A percentile compares a stretch with the other conserved stretches of the same genome.
These are phyloP conservation scores for Pseudotsuga menziesii DNA, from an alignment of 75 land plant species.

Conservation along the genomic window DNA sequence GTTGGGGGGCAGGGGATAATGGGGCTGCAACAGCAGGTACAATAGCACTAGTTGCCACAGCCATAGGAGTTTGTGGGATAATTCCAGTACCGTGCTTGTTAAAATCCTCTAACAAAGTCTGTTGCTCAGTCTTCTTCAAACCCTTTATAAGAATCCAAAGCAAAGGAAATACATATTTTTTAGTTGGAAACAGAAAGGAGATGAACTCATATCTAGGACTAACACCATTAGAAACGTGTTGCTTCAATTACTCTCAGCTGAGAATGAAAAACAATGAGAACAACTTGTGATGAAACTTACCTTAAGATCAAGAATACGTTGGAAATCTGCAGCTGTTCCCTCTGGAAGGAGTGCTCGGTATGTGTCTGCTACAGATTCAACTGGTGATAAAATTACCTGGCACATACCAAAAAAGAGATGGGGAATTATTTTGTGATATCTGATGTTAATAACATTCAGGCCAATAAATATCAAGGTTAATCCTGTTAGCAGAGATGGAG, in stretches of 20 bases:
- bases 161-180: neutral
- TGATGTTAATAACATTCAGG: neutral
- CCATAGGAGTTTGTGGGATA: constrained; percentile 27
- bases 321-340: constrained; percentile 89
- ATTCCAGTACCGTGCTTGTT: constrained; percentile 58
- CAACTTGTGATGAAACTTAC: constrained; percentile 17
- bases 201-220: neutral
- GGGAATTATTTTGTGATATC: neutral
- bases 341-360: constrained; percentile 95
- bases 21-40: constrained; percentile 15
- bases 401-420: neutral
- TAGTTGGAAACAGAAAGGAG: constrained; percentile 1
- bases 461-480: neutral
- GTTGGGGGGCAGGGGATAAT: constrained; percentile 13
- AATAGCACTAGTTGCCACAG: constrained; percentile 15
- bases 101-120: constrained; percentile 82
- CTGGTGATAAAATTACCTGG: constrained; percentile 94
- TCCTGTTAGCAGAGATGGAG: neutral
- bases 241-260: neutral
- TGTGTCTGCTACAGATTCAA: constrained; percentile 95
- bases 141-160: constrained; percentile 50
- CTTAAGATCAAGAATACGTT: constrained; percentile 98
- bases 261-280: neutral
- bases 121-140: constrained; percentile 88
- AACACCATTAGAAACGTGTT: neutral